Evolutionary conservation across 2,329 filamentous ascomycete genomes (phyloP).

Genomic region (Pseudocercospora pini-densiflorae): DNA sequence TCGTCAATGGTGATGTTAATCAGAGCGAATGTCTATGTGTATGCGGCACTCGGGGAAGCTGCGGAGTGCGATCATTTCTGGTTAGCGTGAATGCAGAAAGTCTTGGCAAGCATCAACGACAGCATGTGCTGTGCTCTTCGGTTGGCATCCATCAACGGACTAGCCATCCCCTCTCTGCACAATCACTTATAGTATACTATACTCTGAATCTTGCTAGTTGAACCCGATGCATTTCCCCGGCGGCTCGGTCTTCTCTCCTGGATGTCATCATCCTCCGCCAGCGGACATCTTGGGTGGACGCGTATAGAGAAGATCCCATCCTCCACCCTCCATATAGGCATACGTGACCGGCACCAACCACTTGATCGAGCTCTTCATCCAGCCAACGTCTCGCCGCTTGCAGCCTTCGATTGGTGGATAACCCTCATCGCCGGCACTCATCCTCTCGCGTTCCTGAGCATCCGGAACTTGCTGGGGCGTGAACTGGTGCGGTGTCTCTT

Average conservation of each 20-base stretch:
- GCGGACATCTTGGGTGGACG: constrained; percentile 1
- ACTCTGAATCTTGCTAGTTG: too few relatives aligned
- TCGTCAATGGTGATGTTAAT: neutral
- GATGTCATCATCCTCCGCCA: neutral
- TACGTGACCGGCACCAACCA: neutral
- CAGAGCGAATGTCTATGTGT: neutral
- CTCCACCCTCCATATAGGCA: neutral
- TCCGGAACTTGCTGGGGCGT: neutral
- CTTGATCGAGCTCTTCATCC: constrained; percentile 4
- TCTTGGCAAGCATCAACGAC: neutral
- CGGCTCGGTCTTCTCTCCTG: too few relatives aligned
- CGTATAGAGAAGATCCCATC: neutral
- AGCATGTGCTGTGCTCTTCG: too few relatives aligned
- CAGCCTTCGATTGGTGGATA: constrained; percentile 9
- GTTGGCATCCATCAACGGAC: too few relatives aligned
- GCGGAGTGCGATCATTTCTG: neutral
- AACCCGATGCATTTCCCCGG: too few relatives aligned
- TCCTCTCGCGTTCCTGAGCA: neutral
- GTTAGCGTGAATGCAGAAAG: neutral
- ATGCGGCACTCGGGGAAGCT: neutral
- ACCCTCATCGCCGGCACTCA: constrained; percentile 3
- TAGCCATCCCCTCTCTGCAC: too few relatives aligned
- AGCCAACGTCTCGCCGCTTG: constrained; percentile 11
- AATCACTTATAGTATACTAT: too few relatives aligned
- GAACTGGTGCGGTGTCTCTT: too few relatives aligned